Percentiles rank a stretch among this genome's conserved stretches.
These are phyloP conservation scores for Podila horticola DNA, from an alignment of 192 early-diverging fungal species.

Conservation along the genomic window DNA sequence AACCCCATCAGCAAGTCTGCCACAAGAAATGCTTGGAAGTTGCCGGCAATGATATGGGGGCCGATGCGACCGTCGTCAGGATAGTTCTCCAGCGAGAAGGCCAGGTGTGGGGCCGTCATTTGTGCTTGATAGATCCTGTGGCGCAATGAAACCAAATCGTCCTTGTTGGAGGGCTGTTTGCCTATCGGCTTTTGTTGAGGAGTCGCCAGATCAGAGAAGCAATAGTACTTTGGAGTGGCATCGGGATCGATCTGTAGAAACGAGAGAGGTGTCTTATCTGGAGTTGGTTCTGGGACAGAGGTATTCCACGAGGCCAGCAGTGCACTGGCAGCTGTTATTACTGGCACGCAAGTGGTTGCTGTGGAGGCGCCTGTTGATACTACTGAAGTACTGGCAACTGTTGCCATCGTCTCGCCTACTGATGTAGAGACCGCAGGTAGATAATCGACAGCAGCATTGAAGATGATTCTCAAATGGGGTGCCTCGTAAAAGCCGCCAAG, in stretches of 20 bases:
- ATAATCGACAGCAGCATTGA: conserved; percentile 36
- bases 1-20: conserved; percentile 29
- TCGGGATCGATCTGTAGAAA: conserved; percentile 26
- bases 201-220: conserved; percentile 27
- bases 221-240: conserved; percentile 24
- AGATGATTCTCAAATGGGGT: conserved; percentile 33
- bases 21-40: conserved; percentile 43
- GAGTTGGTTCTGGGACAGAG: not conserved
- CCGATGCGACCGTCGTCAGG: conserved; percentile 38
- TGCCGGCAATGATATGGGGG: conserved; percentile 42
- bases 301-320: not conserved
- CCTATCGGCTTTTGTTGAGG: not conserved
- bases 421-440: not conserved
- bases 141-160: conserved; percentile 7
- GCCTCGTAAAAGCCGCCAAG: conserved; percentile 35
- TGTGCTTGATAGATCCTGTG: conserved; percentile 32
- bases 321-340: not conserved
- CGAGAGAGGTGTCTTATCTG: not conserved
- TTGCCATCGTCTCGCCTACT: not conserved
- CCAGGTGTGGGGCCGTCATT: conserved; percentile 28
- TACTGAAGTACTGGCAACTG: not conserved
- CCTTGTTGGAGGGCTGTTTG: not conserved
- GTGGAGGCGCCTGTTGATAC: not conserved
- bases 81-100: conserved; percentile 47
- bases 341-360: conserved; percentile 14